These are phyloP conservation scores for Hygrophila difformis DNA, from an alignment of 257 asterid species.

Conservation along the genomic window DNA sequence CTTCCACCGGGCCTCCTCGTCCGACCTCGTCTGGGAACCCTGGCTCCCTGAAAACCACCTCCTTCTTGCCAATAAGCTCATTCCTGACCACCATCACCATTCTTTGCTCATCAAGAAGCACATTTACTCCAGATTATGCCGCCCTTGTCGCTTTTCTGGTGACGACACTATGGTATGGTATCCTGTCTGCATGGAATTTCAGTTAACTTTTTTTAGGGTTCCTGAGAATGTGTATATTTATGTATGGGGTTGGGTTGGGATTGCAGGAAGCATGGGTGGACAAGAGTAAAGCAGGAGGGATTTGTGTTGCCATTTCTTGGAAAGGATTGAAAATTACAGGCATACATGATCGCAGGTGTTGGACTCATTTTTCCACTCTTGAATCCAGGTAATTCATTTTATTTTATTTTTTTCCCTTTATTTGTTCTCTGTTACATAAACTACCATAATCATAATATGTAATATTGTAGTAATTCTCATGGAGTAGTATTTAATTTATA, in stretches of 20 bases:
- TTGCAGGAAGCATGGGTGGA: background rate
- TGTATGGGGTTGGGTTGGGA: background rate
- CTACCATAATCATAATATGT: too few species aligned
- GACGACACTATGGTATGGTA: conserved; percentile 1
- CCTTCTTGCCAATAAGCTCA: background rate
- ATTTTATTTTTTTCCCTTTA: background rate
- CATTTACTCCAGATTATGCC: background rate
- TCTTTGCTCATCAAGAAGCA: background rate
- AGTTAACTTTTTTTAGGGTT: background rate
- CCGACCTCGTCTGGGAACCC: background rate
- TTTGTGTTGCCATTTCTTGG: background rate
- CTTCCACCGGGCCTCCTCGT: background rate
- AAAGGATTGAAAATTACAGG: background rate
- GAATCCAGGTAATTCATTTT: background rate
- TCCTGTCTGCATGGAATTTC: too few species aligned
- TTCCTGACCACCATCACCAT: background rate
- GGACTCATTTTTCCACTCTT: background rate
- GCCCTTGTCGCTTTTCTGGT: background rate
- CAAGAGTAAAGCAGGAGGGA: background rate
- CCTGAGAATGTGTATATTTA: background rate
- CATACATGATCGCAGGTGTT: background rate
- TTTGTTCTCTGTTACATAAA: too few species aligned
- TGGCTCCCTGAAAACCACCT: background rate
- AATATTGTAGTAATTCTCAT: too few species aligned
- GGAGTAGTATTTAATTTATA: too few species aligned